A percentile compares a stretch with the other conserved stretches of the same genome.
phyloP scores from a whole-genome alignment of 2,329 filamentous ascomycete genomes.

The Eurotiales sp. region DNA sequence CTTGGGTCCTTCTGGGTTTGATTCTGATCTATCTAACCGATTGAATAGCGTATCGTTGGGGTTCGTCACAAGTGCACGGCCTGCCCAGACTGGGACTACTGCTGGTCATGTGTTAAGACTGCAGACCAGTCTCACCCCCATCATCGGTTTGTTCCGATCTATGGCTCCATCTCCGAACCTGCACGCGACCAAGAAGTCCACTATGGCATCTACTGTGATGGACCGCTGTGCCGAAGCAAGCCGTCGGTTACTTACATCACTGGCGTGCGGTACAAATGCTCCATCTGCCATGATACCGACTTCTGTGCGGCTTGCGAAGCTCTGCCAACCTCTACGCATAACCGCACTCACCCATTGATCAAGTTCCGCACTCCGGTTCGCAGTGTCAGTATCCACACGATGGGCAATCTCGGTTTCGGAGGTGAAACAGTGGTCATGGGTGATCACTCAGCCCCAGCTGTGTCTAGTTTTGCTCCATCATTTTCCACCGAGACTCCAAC shows the following conservation, averaged over 20 bases:
- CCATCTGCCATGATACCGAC: conserved; percentile 89
- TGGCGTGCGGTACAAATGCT: conserved; percentile 93
- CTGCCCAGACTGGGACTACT: conserved; percentile 98
- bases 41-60: conserved; percentile 67
- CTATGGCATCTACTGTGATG: conserved; percentile 88
- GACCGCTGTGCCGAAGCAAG: conserved; percentile 71
- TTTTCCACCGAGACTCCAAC: conserved; percentile 13
- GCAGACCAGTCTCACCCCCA: conserved; percentile 68
- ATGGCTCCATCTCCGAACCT: conserved; percentile 60
- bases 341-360: conserved; percentile 93
- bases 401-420: conserved; percentile 70
- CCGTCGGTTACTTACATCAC: conserved; percentile 57
- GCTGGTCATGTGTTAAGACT: conserved; percentile 67
- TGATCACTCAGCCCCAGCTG: conserved; percentile 49
- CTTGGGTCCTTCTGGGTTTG: neutral
- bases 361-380: conserved; percentile 94
- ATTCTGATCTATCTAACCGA: conserved; percentile 19
- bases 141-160: conserved; percentile 87
- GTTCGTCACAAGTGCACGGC: conserved; percentile 94
- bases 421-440: conserved; percentile 66
- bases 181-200: conserved; percentile 56
- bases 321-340: conserved; percentile 77
- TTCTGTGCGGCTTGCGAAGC: conserved; percentile 95
- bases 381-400: conserved; percentile 80
- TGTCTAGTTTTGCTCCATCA: conserved; percentile 14